phyloP scores from a whole-genome alignment of 108 stramenopile species.

The Pseudonitzschia multistriata region DNA sequence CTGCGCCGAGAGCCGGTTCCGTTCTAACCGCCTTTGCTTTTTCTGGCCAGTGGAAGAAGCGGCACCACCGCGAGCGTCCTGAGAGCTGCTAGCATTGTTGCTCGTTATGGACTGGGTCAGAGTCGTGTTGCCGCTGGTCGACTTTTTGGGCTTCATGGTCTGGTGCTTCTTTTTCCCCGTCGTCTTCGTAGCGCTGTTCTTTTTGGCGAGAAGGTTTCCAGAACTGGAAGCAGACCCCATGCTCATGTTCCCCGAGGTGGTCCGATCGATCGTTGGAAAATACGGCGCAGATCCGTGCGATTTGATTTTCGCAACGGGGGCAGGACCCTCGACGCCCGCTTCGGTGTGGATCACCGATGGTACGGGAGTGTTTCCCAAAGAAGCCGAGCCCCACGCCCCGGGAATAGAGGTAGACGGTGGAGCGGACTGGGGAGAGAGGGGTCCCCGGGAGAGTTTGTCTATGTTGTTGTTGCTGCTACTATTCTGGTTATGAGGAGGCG shows the following conservation, averaged over 20 bases:
- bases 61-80: background rate
- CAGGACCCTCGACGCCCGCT: background rate
- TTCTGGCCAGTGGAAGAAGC: slow-evolving; percentile 23
- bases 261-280: background rate
- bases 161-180: slow-evolving; percentile 11
- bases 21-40: slow-evolving; percentile 85
- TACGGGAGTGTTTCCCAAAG: slow-evolving; percentile 1
- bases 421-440: slow-evolving; percentile 7
- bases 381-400: background rate
- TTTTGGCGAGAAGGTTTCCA: background rate
- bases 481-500: background rate
- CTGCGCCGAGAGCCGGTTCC: slow-evolving; percentile 94
- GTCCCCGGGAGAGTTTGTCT: background rate
- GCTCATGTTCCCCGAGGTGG: background rate
- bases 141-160: background rate
- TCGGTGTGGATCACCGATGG: slow-evolving; percentile 8
- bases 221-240: background rate
- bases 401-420: background rate
- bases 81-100: background rate
- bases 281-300: background rate
- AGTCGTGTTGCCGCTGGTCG: background rate
- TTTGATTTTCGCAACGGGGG: background rate
- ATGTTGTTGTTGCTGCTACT: background rate
- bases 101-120: background rate
- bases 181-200: background rate